Conservation (phyloP, 2,329 filamentous ascomycete genomes). For the Apiospora aurea region DNA sequence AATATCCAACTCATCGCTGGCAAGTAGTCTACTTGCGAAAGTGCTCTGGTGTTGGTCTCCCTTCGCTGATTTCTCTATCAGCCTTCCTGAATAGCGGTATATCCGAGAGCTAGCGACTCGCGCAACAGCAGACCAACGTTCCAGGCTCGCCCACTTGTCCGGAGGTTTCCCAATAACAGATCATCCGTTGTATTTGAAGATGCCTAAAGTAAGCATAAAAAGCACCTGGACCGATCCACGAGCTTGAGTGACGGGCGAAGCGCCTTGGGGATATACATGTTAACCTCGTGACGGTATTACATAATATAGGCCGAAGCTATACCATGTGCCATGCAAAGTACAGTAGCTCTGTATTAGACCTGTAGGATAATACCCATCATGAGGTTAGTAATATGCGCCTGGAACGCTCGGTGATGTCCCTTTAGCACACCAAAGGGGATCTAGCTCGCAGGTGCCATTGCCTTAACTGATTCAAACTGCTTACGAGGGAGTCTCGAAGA, state of each 20-base stretch:
- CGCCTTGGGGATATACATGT: background rate
- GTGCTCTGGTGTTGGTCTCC: background rate
- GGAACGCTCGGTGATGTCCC: background rate
- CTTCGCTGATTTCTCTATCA: background rate
- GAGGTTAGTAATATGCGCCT: background rate
- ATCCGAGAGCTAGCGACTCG: constrained; percentile 11
- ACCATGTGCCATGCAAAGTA: background rate
- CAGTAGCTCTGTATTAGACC: background rate
- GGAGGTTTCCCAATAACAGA: background rate
- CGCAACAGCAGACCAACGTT: background rate
- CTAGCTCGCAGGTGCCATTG: too few relatives aligned
- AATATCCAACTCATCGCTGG: too few relatives aligned
- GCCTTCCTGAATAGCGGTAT: background rate
- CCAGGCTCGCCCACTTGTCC: background rate
- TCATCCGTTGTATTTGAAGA: background rate
- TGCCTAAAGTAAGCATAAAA: background rate
- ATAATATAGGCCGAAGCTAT: background rate
- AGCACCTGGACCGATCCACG: background rate
- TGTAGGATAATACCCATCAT: background rate
- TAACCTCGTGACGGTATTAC: background rate
- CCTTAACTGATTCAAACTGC: background rate
- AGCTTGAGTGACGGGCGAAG: too few relatives aligned
- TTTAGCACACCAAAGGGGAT: background rate
- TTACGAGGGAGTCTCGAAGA: too few relatives aligned
- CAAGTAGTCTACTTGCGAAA: background rate